phyloP scores from a whole-genome alignment of 257 asterid genomes.

The Solanum chiquidenum region DNA sequence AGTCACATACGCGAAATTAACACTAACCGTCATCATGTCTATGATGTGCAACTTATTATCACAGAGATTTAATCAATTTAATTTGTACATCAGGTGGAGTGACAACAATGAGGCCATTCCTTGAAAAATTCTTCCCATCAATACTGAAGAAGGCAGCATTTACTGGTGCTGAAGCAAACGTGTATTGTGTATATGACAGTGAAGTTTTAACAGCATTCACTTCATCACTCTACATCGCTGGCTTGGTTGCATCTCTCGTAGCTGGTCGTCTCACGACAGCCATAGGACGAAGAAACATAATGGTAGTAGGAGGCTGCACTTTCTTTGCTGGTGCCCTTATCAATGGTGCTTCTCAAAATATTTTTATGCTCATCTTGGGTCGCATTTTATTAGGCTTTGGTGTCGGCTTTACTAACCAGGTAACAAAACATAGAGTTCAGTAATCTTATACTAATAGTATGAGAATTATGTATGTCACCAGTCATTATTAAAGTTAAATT shows the following conservation, averaged over 20 bases:
- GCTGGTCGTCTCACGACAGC: constrained; percentile 4
- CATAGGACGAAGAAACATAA: constrained; percentile 8
- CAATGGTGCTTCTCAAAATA: background rate
- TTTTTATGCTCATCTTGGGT: constrained; percentile 13
- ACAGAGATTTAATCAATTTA: background rate
- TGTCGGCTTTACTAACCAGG: constrained; percentile 21
- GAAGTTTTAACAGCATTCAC: constrained; percentile 15
- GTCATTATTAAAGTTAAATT: too few species aligned
- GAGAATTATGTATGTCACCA: background rate
- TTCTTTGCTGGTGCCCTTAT: constrained; percentile 8
- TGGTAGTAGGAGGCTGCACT: constrained; percentile 7
- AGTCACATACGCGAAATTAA: background rate
- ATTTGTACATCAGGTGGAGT: constrained; percentile 7
- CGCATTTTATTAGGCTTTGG: constrained; percentile 14
- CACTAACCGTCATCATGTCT: background rate
- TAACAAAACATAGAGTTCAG: background rate
- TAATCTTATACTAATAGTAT: background rate
- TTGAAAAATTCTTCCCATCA: constrained; percentile 13
- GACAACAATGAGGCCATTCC: constrained; percentile 17
- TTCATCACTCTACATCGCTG: constrained; percentile 10
- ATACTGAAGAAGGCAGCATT: background rate
- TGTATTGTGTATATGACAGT: constrained; percentile 8
- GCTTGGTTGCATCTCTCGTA: constrained; percentile 1
- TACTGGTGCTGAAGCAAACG: background rate
- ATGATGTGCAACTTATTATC: background rate